Base-by-base conservation (phyloP, 1,284 basidiomycete species). In the Microbotryum scabiosae region DNA sequence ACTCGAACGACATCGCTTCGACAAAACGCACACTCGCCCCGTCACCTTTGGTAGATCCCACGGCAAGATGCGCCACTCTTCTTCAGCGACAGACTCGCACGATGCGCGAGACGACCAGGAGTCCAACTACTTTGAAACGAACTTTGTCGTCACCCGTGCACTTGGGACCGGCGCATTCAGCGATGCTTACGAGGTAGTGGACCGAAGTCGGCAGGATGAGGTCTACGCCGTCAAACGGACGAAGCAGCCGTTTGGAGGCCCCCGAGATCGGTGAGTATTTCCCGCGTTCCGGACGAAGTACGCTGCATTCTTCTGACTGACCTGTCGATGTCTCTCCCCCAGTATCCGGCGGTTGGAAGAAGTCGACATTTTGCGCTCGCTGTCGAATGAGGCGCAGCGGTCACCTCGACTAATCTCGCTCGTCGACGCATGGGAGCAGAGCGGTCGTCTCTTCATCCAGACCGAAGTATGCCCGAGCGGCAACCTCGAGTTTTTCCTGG, bases 341-440 rank as follows among this genome's bases (percentile, higher is more conserved):
- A 92, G 90, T 59, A 79, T 88, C 57, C 87, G 94, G 32, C 82
- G 97, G 69, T 82, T 91, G 6, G 96, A 99, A 76, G 96, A 99
- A 77, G 91, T 96, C 48, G 90, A 97, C 70, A 85, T 96, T 64
- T 81, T 98, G 44, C 84, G 88, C 65, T 85, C 90, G 71, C 81
- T 98, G 25, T 84, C 84, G 4, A 74, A 62, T 9, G 51, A 63
- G 5, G 32, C 52, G 52, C 43, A 67, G 57, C 32, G 61, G 30
- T 48, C 85, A 88, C 76, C 82, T 83, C 90, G 94, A 74, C 85
- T 97, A 21, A 82, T 98, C 52, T 82, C 82, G n/a, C 93, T 96
- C 69, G 81, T 90, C 61, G 90, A 96, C 76, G 92, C 90, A 61
- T 98, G 96, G 96, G 94, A 99, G 76, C 89, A 98, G 77, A 83